Evolutionary conservation across 371 early-diverging fungal species (phyloP).

Genomic region (Lichtheimia corymbifera): DNA sequence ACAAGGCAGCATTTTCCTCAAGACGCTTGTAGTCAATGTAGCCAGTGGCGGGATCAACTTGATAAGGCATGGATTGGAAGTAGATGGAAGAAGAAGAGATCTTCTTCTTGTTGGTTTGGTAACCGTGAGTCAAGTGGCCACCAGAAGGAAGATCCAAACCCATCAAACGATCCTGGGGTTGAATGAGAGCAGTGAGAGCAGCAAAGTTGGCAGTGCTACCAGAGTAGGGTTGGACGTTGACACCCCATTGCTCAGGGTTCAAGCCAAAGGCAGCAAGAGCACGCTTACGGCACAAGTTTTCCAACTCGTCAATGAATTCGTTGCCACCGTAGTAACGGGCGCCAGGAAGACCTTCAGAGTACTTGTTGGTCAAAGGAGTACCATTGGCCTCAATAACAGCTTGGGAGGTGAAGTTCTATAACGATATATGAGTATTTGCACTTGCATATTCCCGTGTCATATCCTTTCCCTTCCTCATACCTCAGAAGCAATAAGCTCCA

Average conservation of each 20-base stretch:
- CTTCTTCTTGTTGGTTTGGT: constrained; percentile 99
- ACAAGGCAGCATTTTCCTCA: constrained; percentile 87
- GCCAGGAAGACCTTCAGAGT: constrained; percentile 98
- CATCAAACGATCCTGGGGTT: constrained; percentile 98
- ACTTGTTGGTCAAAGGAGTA: constrained; percentile 99
- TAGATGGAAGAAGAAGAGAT: constrained; percentile 97
- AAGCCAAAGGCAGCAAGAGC: constrained; percentile 94
- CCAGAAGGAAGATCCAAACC: constrained; percentile 99
- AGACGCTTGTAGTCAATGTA: constrained; percentile 95
- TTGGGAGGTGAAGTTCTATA: constrained; percentile 96
- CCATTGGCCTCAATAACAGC: constrained; percentile 98
- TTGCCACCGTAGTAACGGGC: constrained; percentile 97
- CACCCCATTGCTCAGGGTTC: constrained; percentile 96
- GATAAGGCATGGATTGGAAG: constrained; percentile 99
- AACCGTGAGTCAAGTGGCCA: constrained; percentile 99
- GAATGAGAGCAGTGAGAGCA: constrained; percentile 94
- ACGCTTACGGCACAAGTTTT: constrained; percentile 93
- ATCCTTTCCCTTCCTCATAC: constrained; percentile 36
- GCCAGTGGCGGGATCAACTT: constrained; percentile 86
- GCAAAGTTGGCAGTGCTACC: constrained; percentile 99
- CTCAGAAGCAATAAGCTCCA: constrained; percentile 99
- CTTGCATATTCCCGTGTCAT: neutral
- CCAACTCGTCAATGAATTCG: constrained; percentile 96
- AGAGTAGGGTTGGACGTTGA: constrained; percentile 98
- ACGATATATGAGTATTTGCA: neutral